These are phyloP conservation scores for Apophysomyces ossiformis DNA, from an alignment of 371 early-diverging fungal genomes.

Conservation along the genomic window DNA sequence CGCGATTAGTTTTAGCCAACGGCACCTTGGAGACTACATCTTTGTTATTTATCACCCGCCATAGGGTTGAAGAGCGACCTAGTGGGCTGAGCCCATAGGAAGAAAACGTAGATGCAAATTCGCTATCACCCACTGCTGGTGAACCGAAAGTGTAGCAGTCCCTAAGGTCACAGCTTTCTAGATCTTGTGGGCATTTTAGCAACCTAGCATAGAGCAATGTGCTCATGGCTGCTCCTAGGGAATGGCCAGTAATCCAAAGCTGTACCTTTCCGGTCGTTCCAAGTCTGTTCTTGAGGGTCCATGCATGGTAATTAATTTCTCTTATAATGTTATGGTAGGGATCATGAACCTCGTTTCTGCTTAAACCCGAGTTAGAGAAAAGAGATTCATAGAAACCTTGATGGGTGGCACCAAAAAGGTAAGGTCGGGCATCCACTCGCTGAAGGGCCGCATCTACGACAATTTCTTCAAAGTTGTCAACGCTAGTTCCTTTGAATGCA, in stretches of 20 bases:
- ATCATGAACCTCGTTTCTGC: conserved; percentile 30
- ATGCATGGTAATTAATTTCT: conserved; percentile 36
- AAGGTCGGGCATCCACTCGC: conserved; percentile 32
- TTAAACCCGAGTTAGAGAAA: conserved; percentile 18
- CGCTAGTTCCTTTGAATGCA: conserved; percentile 48
- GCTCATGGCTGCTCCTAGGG: conserved; percentile 47
- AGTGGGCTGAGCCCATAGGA: conserved; percentile 19
- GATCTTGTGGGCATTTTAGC: conserved; percentile 32
- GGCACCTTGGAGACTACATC: conserved; percentile 31
- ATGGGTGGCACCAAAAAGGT: conserved; percentile 34
- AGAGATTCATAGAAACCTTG: conserved; percentile 38
- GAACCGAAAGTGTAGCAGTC: conserved; percentile 44
- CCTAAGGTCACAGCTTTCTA: conserved; percentile 24
- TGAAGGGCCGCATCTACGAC: conserved; percentile 33
- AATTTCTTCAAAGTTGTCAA: conserved; percentile 32
- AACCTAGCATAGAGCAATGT: conserved; percentile 43
- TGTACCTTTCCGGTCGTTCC: conserved; percentile 27
- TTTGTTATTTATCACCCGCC: conserved; percentile 33
- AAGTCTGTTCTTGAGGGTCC: conserved; percentile 22
- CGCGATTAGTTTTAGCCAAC: conserved; percentile 21
- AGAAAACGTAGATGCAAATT: conserved; percentile 37
- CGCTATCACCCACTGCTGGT: conserved; percentile 44
- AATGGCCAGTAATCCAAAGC: conserved; percentile 55
- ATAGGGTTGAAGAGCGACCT: conserved; percentile 21
- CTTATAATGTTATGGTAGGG: conserved; percentile 47